Conservation (phyloP, 1,284 basidiomycete genomes). For the Ganoderma leucocontextum region DNA sequence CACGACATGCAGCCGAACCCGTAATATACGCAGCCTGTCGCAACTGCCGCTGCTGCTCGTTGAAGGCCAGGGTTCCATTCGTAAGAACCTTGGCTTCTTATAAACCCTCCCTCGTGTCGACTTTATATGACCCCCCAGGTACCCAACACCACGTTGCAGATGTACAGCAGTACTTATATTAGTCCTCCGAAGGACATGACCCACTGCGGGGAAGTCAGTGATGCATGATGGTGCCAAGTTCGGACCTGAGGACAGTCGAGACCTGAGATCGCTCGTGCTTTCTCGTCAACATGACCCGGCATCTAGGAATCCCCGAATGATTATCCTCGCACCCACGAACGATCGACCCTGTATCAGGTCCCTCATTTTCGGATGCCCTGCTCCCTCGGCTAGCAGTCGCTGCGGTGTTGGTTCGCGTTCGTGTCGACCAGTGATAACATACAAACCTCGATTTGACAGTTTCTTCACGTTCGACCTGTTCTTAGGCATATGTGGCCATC, state of each 20-base stretch:
- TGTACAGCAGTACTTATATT: background rate
- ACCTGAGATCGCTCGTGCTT: no score
- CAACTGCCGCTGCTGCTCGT: background rate
- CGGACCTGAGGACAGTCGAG: no score
- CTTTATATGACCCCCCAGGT: background rate
- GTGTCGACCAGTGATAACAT: no score
- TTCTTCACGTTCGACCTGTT: no score
- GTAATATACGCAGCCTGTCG: background rate
- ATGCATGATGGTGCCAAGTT: background rate
- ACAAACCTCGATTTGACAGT: no score
- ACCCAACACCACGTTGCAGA: background rate
- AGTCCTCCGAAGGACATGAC: background rate
- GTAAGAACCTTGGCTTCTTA: constrained; percentile 3
- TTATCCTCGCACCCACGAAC: no score
- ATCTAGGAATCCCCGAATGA: background rate
- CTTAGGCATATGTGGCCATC: no score
- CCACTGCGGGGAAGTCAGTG: background rate
- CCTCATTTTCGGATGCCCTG: no score
- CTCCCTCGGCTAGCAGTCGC: no score
- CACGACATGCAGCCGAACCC: background rate
- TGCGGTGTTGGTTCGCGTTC: no score
- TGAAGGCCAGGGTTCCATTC: background rate
- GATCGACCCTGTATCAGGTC: no score
- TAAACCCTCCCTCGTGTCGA: background rate
- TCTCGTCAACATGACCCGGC: background rate